A percentile compares a stretch with the other conserved stretches of the same genome.
These are phyloP conservation scores for Bonnemaisonia californica DNA, from an alignment of 31 red algal genomes.

Conservation along the genomic window DNA sequence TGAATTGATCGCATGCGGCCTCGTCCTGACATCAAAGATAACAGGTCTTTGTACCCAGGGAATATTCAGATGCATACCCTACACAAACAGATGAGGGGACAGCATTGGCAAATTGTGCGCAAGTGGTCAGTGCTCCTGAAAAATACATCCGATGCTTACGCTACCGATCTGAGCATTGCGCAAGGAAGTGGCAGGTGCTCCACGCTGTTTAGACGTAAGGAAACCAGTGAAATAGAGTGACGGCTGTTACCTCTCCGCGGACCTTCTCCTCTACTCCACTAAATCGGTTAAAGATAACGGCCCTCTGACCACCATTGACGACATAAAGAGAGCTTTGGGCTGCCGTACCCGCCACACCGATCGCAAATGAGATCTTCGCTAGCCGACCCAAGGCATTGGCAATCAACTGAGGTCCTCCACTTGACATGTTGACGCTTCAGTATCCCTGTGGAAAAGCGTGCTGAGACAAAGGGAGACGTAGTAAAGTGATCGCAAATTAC, in stretches of 20 bases:
- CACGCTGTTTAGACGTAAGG: no score
- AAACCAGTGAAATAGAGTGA: no score
- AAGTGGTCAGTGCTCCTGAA: neutral
- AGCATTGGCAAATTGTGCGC: neutral
- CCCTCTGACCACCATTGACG: constrained; percentile 92
- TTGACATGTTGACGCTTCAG: constrained; percentile 52
- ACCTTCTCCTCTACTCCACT: constrained; percentile 86
- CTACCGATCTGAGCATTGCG: no score
- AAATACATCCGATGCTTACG: no score
- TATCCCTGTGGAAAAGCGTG: no score
- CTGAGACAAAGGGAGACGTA: no score
- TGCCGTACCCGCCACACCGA: constrained; percentile 69
- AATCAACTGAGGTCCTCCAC: constrained; percentile 46
- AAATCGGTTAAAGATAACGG: constrained; percentile 92
- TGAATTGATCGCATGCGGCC: constrained; percentile 89
- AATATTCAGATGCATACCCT: constrained; percentile 87
- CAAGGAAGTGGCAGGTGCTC: no score
- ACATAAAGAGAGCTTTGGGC: constrained; percentile 78
- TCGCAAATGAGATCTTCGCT: constrained; percentile 81
- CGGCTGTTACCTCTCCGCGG: constrained; percentile 78
- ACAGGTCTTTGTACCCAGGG: constrained; percentile 96
- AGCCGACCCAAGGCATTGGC: constrained; percentile 60
- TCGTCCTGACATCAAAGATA: constrained; percentile 92
- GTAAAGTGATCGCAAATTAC: no score
- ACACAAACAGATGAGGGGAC: no score